These are phyloP conservation scores for Microstroma glucosiphilum DNA, from an alignment of 1,284 basidiomycete species.

Conservation along the genomic window DNA sequence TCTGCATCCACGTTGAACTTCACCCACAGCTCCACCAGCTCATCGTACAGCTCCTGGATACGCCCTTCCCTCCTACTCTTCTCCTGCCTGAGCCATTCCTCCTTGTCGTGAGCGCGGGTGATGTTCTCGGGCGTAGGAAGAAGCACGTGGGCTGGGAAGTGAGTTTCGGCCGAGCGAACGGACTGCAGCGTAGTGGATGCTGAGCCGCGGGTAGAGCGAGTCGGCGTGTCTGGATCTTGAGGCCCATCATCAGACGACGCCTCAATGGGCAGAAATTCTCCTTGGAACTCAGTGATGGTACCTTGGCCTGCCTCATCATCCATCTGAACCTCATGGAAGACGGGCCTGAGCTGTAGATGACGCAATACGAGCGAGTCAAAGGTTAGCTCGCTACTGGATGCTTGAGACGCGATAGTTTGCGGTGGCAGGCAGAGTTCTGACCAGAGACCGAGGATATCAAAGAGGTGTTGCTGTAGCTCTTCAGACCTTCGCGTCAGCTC, in stretches of 20 bases:
- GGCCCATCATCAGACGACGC: conserved; percentile 6
- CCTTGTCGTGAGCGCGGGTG: conserved; percentile 17
- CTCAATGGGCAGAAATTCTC: conserved; percentile 29
- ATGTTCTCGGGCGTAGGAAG: conserved; percentile 26
- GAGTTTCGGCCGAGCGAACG: conserved; percentile 7
- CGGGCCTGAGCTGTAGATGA: conserved; percentile 35
- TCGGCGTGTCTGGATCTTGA: conserved; percentile 7
- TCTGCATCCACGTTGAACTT: conserved; percentile 45
- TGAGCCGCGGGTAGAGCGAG: conserved; percentile 6
- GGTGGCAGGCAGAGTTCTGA: conserved; percentile 32
- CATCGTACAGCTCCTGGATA: conserved; percentile 47
- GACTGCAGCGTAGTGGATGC: conserved; percentile 2
- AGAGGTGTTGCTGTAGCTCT: conserved; percentile 28
- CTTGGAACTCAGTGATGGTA: conserved; percentile 20
- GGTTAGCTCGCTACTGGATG: background rate
- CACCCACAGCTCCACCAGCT: conserved; percentile 47
- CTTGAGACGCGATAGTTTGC: background rate
- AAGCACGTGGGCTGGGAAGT: conserved; percentile 18
- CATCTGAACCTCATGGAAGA: conserved; percentile 16
- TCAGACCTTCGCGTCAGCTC: conserved; percentile 19
- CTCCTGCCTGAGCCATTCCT: conserved; percentile 33
- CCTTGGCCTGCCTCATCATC: conserved; percentile 10
- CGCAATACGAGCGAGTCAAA: conserved; percentile 35
- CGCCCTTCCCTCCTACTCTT: conserved; percentile 36
- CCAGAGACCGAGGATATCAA: conserved; percentile 43